These are phyloP conservation scores for Hydnomerulius pinastri DNA, from an alignment of 768 basidiomycete species.

Conservation along the genomic window DNA sequence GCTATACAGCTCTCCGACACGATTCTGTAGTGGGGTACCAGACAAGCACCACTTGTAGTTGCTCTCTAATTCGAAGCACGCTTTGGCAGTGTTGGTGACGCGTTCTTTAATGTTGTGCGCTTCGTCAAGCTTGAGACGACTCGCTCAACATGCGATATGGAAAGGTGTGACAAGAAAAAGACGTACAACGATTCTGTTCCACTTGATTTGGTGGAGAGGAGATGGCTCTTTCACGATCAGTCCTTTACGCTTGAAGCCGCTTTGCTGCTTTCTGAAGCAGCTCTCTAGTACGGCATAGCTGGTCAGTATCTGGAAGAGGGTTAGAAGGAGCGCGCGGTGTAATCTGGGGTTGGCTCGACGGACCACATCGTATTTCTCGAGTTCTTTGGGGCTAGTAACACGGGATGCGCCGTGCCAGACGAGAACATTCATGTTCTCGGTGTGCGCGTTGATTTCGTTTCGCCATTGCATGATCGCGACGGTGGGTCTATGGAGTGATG, in stretches of 20 bases:
- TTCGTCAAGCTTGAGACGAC: slow-evolving; percentile 83
- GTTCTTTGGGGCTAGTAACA: slow-evolving; percentile 60
- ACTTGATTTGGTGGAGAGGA: slow-evolving; percentile 78
- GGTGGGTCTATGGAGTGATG: slow-evolving; percentile 37
- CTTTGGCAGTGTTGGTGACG: slow-evolving; percentile 92
- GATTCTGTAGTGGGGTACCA: slow-evolving; percentile 94
- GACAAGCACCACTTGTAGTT: slow-evolving; percentile 93
- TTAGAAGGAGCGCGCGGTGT: slow-evolving; percentile 3
- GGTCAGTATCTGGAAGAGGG: slow-evolving; percentile 63
- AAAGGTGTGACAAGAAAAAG: neutral
- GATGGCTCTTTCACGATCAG: slow-evolving; percentile 84
- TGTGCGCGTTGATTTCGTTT: slow-evolving; percentile 88
- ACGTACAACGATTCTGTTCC: slow-evolving; percentile 79
- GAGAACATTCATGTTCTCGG: slow-evolving; percentile 79
- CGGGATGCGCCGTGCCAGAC: slow-evolving; percentile 91
- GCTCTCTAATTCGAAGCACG: slow-evolving; percentile 85
- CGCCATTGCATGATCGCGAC: slow-evolving; percentile 81
- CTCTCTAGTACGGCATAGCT: slow-evolving; percentile 90
- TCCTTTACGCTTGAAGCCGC: slow-evolving; percentile 89
- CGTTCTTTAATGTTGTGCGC: slow-evolving; percentile 99
- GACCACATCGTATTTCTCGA: slow-evolving; percentile 89
- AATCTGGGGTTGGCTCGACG: slow-evolving; percentile 21
- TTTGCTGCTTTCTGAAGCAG: slow-evolving; percentile 89
- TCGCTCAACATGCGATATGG: neutral
- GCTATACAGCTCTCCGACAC: slow-evolving; percentile 98